Conservation (phyloP, 345 rosid genomes). For the Kernera saxatilis region DNA sequence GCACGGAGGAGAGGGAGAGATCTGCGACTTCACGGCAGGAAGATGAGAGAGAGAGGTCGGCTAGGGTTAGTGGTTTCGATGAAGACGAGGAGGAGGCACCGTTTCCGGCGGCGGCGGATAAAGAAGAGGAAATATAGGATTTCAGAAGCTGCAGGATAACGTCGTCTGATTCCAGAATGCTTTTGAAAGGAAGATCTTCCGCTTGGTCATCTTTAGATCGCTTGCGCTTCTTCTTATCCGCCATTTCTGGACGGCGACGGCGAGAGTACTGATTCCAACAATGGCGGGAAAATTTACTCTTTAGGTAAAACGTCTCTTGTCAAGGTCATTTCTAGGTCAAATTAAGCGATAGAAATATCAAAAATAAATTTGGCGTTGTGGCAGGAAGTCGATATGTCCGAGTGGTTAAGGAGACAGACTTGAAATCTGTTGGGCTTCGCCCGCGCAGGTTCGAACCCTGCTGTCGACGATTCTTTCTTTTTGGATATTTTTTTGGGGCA, state of each 20-base stretch:
- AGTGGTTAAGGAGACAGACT: slow-evolving; percentile 99
- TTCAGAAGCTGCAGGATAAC: slow-evolving; percentile 50
- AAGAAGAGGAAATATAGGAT: slow-evolving; percentile 30
- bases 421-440: slow-evolving; percentile 82
- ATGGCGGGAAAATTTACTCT: slow-evolving; percentile 31
- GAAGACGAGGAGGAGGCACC: slow-evolving; percentile 36
- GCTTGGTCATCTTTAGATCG: slow-evolving; percentile 41
- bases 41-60: slow-evolving; percentile 72
- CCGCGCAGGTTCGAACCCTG: slow-evolving; percentile 89
- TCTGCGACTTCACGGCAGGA: slow-evolving; percentile 85
- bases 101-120: slow-evolving; percentile 12
- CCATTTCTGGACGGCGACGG: slow-evolving; percentile 31
- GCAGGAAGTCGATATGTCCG: slow-evolving; percentile 79
- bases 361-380: rapidly evolving
- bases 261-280: not conserved
- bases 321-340: not conserved
- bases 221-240: slow-evolving; percentile 77
- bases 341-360: not conserved
- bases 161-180: slow-evolving; percentile 55
- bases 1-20: slow-evolving; percentile 78
- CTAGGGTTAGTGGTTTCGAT: slow-evolving; percentile 61
- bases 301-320: not conserved
- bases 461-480: slow-evolving; percentile 46
- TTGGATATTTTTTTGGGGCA: not conserved
- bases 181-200: slow-evolving; percentile 65